Conservation (phyloP, 441 rosid genomes). For the Pelargonium myrrhifolium region DNA sequence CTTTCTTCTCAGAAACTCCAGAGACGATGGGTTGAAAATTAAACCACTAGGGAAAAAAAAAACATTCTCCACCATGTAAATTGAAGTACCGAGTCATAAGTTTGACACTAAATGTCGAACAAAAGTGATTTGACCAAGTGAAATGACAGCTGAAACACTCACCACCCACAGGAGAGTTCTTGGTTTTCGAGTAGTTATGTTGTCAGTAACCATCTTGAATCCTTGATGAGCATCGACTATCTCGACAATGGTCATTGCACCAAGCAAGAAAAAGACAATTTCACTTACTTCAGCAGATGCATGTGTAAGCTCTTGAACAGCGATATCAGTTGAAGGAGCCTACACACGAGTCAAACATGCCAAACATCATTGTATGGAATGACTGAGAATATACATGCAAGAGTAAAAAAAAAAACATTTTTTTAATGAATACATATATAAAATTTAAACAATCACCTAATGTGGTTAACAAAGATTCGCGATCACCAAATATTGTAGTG, state of each 20-base stretch:
- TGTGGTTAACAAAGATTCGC: too few species aligned
- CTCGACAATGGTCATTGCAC: slow-evolving; percentile 97
- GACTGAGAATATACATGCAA: background rate
- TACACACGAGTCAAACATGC: slow-evolving; percentile 26
- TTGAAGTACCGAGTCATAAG: too few species aligned
- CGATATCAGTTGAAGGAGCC: slow-evolving; percentile 94
- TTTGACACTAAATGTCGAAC: background rate
- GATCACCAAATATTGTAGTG: too few species aligned
- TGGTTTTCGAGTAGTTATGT: slow-evolving; percentile 83
- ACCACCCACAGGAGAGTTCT: slow-evolving; percentile 83
- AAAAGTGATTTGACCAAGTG: slow-evolving; percentile 9
- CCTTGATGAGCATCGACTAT: slow-evolving; percentile 98
- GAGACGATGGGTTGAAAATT: background rate
- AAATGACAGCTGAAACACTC: slow-evolving; percentile 24
- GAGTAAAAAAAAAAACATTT: background rate
- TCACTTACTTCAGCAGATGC: slow-evolving; percentile 93
- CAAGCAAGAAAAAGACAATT: slow-evolving; percentile 89
- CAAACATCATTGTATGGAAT: background rate
- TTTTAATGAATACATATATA: too few species aligned
- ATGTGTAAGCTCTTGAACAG: slow-evolving; percentile 69
- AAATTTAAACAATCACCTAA: too few species aligned
- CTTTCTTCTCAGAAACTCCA: too few species aligned
- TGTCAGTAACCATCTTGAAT: slow-evolving; percentile 92
- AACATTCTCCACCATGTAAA: too few species aligned
- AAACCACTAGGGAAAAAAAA: background rate